phyloP scores from a whole-genome alignment of 2,329 filamentous ascomycete genomes.

The Alternaria brassicae region DNA sequence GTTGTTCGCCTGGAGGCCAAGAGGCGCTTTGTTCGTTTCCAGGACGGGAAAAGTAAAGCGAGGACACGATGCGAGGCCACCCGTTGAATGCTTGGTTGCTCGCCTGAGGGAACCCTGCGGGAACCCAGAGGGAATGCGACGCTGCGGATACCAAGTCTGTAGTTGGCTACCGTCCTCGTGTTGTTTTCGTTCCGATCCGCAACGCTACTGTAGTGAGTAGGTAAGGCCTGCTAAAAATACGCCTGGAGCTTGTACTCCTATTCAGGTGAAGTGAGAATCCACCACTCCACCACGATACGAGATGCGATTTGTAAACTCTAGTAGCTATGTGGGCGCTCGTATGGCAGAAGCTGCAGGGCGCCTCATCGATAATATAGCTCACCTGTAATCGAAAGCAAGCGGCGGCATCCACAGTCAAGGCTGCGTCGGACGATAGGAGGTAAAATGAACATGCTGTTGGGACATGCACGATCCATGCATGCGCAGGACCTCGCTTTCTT shows the following conservation, averaged over 20 bases:
- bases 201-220: neutral
- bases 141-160: neutral
- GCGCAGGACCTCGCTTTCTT: neutral
- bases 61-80: neutral
- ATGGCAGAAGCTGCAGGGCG: neutral
- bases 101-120: neutral
- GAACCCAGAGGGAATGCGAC: neutral
- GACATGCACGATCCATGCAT: neutral
- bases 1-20: neutral
- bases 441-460: conserved; percentile 1
- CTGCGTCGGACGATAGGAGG: conserved; percentile 2
- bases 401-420: neutral
- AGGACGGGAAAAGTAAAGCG: neutral
- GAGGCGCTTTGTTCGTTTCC: neutral
- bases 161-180: neutral
- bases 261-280: neutral
- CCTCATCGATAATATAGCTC: neutral
- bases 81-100: neutral
- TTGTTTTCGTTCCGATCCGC: conserved; percentile 9
- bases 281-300: neutral
- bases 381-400: neutral
- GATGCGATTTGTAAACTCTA: neutral
- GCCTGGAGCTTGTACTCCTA: neutral
- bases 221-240: neutral
- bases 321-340: neutral